Evolutionary conservation across 129 eudicot species (phyloP).

Genomic region (Silybum marianum): DNA sequence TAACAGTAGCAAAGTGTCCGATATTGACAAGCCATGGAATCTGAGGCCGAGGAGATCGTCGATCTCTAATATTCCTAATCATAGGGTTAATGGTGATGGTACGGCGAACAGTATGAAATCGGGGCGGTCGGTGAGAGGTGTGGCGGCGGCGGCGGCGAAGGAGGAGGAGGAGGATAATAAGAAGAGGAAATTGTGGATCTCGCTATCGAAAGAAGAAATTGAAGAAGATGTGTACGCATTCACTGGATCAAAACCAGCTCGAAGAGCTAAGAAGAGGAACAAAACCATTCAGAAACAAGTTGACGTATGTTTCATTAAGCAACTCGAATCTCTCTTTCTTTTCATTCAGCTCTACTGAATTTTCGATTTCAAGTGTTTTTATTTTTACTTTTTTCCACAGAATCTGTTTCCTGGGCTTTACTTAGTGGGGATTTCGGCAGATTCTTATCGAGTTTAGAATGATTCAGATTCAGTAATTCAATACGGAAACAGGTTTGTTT

Average conservation of each 20-base stretch:
- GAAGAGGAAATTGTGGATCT: conserved; percentile 54
- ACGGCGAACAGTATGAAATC: conserved; percentile 11
- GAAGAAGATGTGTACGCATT: conserved; percentile 63
- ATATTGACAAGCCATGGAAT: conserved; percentile 47
- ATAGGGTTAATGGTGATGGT: not conserved
- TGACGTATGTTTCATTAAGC: conserved; percentile 43
- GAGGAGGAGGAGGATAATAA: conserved; percentile 15
- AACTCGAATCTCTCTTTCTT: not conserved
- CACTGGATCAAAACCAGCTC: conserved; percentile 57
- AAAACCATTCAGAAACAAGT: conserved; percentile 53
- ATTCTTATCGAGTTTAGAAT: conserved; percentile 44
- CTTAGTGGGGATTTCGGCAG: conserved; percentile 57
- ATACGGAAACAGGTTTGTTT: no score
- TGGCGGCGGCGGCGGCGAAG: not conserved
- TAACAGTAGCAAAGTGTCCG: conserved; percentile 3
- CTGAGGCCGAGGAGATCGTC: conserved; percentile 50
- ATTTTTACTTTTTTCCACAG: conserved; percentile 27
- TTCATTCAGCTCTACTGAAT: not conserved
- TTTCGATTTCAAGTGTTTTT: not conserved
- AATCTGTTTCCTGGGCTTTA: conserved; percentile 57
- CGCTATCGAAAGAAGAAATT: conserved; percentile 68
- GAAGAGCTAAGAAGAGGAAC: conserved; percentile 53
- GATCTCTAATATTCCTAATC: conserved; percentile 9
- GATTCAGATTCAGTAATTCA: not conserved
- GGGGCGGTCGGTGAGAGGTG: conserved; percentile 7